phyloP scores from a whole-genome alignment of 2,329 filamentous ascomycete species.

The Orbilia ellipsospora region DNA sequence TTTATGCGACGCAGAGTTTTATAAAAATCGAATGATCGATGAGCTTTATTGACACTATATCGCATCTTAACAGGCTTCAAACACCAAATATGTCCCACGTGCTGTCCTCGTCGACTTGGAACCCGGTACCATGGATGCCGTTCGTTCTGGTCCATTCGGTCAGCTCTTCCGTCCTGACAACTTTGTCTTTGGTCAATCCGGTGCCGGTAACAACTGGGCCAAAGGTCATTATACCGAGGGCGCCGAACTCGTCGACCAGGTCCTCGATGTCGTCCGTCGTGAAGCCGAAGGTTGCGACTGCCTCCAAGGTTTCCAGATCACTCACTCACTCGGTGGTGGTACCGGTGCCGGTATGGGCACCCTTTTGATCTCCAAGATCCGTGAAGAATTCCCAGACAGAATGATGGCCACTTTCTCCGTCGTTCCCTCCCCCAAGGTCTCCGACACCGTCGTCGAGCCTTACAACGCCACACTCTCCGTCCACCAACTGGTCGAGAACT shows the following conservation, averaged over 20 bases:
- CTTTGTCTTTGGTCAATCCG: slow-evolving; percentile 99
- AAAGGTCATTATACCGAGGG: slow-evolving; percentile 99
- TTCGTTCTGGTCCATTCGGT: slow-evolving; percentile 96
- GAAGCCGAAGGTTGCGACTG: slow-evolving; percentile 99
- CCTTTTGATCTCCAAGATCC: slow-evolving; percentile 99
- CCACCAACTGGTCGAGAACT: slow-evolving; percentile 99
- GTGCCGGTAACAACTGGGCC: slow-evolving; percentile 99
- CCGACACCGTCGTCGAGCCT: slow-evolving; percentile 98
- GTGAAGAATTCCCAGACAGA: slow-evolving; percentile 99
- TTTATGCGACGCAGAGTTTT: too few relatives aligned
- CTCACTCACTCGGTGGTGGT: slow-evolving; percentile 99
- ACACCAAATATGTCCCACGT: slow-evolving; percentile 99
- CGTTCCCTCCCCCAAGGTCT: slow-evolving; percentile 98
- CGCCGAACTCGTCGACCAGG: slow-evolving; percentile 97
- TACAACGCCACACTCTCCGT: slow-evolving; percentile 99
- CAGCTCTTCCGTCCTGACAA: slow-evolving; percentile 99
- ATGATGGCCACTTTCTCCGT: slow-evolving; percentile 99
- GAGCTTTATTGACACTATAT: too few relatives aligned
- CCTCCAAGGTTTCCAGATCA: slow-evolving; percentile 99
- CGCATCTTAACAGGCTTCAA: slow-evolving; percentile 74
- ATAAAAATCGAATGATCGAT: too few relatives aligned
- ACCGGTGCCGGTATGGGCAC: slow-evolving; percentile 99
- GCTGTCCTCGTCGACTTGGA: slow-evolving; percentile 99
- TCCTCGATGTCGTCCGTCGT: slow-evolving; percentile 97
- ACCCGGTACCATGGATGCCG: slow-evolving; percentile 99